Percentiles rank a stretch among this genome's conserved stretches.
Evolutionary conservation across 495 filamentous ascomycete species (phyloP).

Genomic region (Hypoxylon perforatum): DNA sequence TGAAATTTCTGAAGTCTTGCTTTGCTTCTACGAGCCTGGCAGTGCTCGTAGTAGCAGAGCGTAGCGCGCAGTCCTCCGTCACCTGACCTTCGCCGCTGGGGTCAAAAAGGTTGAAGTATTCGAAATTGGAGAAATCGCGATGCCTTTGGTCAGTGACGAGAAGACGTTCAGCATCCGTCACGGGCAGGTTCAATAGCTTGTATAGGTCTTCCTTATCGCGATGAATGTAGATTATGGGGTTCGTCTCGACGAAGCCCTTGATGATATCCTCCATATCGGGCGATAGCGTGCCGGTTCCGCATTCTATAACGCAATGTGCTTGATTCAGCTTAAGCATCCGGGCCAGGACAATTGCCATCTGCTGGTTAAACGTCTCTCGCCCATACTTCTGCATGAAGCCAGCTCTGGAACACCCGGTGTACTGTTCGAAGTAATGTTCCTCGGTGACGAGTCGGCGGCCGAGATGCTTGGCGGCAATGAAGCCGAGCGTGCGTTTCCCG

Average conservation of each 20-base stretch:
- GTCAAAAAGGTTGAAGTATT: slow-evolving; percentile 80
- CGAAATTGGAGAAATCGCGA: slow-evolving; percentile 77
- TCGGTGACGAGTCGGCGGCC: slow-evolving; percentile 76
- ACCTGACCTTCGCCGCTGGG: slow-evolving; percentile 49
- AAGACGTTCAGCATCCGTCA: slow-evolving; percentile 66
- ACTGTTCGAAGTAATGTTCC: slow-evolving; percentile 75
- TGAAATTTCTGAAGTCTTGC: slow-evolving; percentile 77
- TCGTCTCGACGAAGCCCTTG: slow-evolving; percentile 66
- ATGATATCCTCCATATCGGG: slow-evolving; percentile 69
- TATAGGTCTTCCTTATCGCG: slow-evolving; percentile 75
- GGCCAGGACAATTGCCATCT: slow-evolving; percentile 71
- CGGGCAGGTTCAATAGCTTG: slow-evolving; percentile 63
- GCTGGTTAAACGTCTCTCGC: slow-evolving; percentile 67
- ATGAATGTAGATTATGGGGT: slow-evolving; percentile 80
- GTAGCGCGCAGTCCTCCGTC: slow-evolving; percentile 55
- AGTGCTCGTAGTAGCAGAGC: slow-evolving; percentile 60
- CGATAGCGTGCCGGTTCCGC: slow-evolving; percentile 65
- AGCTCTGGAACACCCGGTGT: slow-evolving; percentile 70
- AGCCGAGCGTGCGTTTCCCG: slow-evolving; percentile 79
- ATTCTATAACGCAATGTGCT: slow-evolving; percentile 76
- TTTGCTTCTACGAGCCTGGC: slow-evolving; percentile 75
- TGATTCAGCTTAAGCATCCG: slow-evolving; percentile 73
- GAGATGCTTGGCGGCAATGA: slow-evolving; percentile 79
- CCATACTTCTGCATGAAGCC: slow-evolving; percentile 71
- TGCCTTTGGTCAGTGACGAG: slow-evolving; percentile 64